Percentiles rank a stretch among this genome's conserved stretches.
These are phyloP conservation scores for Serendipita sp. DNA, from an alignment of 768 basidiomycete genomes.

Conservation along the genomic window DNA sequence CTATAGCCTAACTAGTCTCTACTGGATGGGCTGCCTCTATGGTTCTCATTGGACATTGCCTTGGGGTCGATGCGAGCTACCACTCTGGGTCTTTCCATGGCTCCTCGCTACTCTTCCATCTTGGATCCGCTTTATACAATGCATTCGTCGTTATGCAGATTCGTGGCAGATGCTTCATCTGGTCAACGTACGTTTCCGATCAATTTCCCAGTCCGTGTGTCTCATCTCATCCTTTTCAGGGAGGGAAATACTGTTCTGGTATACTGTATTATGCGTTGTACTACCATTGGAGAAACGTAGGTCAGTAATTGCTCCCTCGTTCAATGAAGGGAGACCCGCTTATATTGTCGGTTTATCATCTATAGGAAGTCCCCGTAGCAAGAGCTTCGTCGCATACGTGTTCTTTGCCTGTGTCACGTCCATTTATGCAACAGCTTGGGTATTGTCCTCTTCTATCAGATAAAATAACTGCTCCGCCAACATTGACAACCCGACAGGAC, in stretches of 20 bases:
- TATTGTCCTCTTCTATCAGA: constrained; percentile 15
- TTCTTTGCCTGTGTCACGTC: constrained; percentile 47
- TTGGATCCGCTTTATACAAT: constrained; percentile 65
- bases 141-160: constrained; percentile 72
- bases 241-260: constrained; percentile 63
- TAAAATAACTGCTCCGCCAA: neutral
- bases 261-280: constrained; percentile 53
- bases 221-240: constrained; percentile 27
- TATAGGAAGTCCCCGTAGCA: constrained; percentile 24
- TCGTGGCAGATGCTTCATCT: constrained; percentile 60
- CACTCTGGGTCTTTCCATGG: constrained; percentile 47
- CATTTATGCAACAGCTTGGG: constrained; percentile 65
- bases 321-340: too few relatives aligned
- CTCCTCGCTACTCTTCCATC: constrained; percentile 50
- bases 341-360: neutral
- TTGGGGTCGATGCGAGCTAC: constrained; percentile 32
- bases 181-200: constrained; percentile 49
- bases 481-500: constrained; percentile 33
- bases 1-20: constrained; percentile 59
- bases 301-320: constrained; percentile 18
- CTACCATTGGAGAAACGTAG: constrained; percentile 59
- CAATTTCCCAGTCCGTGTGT: neutral
- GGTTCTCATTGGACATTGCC: constrained; percentile 32
- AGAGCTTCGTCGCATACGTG: constrained; percentile 51
- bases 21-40: constrained; percentile 62